A percentile compares a stretch with the other conserved stretches of the same genome.
Conservation (phyloP, 805 yeast genomes). For the Wickerhamomyces pijperi region DNA sequence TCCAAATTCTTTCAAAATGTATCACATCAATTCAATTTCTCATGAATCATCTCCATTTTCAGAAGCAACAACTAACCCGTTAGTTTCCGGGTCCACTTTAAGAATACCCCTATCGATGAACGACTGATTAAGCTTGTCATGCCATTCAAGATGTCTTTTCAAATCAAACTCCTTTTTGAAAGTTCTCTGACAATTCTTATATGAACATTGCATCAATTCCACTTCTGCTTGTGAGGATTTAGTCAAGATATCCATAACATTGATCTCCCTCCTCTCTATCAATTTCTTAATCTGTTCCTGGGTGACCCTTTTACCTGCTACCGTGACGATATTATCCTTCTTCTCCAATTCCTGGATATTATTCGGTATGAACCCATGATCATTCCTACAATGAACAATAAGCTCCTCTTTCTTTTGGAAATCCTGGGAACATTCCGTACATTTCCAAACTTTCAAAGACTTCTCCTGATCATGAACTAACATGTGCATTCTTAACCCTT, state of each 20-base stretch:
- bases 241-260: constrained; percentile 20
- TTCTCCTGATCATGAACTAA: constrained; percentile 46
- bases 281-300: constrained; percentile 15
- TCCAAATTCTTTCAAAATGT: too few species aligned
- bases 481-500: constrained; percentile 67
- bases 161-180: constrained; percentile 41
- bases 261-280: constrained; percentile 14
- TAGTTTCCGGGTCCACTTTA: constrained; percentile 3
- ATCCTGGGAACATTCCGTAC: constrained; percentile 40
- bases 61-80: too few species aligned
- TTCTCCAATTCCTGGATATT: constrained; percentile 3
- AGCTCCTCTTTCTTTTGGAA: constrained; percentile 50
- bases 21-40: too few species aligned
- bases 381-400: constrained; percentile 40
- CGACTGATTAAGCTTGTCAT: constrained; percentile 20
- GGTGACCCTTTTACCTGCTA: constrained; percentile 1
- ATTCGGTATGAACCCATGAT: constrained; percentile 23
- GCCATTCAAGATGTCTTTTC: constrained; percentile 43
- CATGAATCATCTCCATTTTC: too few species aligned
- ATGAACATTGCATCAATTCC: constrained; percentile 34
- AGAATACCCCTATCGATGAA: constrained; percentile 6
- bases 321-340: constrained; percentile 5
- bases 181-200: constrained; percentile 37
- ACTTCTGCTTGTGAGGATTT: constrained; percentile 20
- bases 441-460: constrained; percentile 41